A percentile compares a stretch with the other conserved stretches of the same genome.
Conservation (phyloP, 1,139 yeast species). For the Suhomyces guaymorum region DNA sequence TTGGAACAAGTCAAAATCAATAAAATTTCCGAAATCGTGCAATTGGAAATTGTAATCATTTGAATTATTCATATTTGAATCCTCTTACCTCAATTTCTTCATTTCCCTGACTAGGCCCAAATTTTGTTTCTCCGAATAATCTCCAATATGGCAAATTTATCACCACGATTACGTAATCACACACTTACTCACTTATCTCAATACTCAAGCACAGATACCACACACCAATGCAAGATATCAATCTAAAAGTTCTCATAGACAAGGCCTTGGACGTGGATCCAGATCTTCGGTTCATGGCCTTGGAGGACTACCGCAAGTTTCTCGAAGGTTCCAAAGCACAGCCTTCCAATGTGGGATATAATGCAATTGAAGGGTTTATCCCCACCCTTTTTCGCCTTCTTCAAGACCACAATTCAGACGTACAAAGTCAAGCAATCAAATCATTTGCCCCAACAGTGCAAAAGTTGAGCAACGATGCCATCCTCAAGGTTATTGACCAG, state of each 20-base stretch:
- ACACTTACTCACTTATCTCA: neutral
- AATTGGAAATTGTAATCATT: no score
- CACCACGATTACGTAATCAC: neutral
- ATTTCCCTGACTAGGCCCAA: no score
- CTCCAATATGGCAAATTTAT: no score
- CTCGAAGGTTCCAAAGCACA: slow-evolving; percentile 18
- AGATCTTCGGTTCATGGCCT: slow-evolving; percentile 84
- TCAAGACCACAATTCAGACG: slow-evolving; percentile 70
- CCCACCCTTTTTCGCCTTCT: slow-evolving; percentile 54
- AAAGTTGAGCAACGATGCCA: slow-evolving; percentile 27
- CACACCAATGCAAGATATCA: slow-evolving; percentile 21
- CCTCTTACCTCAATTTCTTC: no score
- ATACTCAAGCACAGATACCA: neutral
- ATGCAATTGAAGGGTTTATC: slow-evolving; percentile 41
- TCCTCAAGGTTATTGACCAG: slow-evolving; percentile 25
- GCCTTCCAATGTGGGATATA: slow-evolving; percentile 12
- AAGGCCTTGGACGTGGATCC: slow-evolving; percentile 71
- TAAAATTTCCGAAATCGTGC: no score
- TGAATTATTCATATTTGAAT: no score
- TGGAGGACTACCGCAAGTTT: slow-evolving; percentile 67
- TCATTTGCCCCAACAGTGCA: slow-evolving; percentile 48
- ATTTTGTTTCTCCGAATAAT: no score
- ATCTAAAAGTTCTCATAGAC: slow-evolving; percentile 35
- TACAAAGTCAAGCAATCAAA: slow-evolving; percentile 74
- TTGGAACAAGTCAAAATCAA: no score